A percentile compares a stretch with the other conserved stretches of the same genome.
Evolutionary conservation across 148 eudicot genomes (phyloP).

Genomic region (Chenopodium suecicum): DNA sequence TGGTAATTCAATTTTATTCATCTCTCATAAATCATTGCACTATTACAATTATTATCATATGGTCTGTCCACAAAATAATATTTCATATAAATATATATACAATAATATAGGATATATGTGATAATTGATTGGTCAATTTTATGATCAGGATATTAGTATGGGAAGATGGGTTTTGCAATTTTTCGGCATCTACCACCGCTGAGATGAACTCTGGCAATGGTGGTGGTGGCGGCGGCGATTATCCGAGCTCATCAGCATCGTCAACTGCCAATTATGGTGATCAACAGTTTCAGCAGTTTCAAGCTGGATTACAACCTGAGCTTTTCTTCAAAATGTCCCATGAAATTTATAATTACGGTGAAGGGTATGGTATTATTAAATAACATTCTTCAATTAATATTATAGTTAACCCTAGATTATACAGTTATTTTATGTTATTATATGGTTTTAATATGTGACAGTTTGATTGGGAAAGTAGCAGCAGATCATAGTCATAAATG

Average conservation of each 20-base stretch:
- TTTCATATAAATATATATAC: not conserved
- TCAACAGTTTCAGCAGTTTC: slow-evolving; percentile 60
- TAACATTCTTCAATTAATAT: not conserved
- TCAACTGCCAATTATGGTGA: slow-evolving; percentile 36
- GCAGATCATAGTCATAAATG: slow-evolving; percentile 96
- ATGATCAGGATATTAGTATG: slow-evolving; percentile 87
- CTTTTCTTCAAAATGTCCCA: slow-evolving; percentile 99
- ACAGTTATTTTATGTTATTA: not conserved
- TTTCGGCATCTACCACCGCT: slow-evolving; percentile 62
- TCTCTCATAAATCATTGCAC: not conserved
- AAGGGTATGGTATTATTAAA: slow-evolving; percentile 54
- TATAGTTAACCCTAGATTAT: not conserved
- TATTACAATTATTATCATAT: not conserved
- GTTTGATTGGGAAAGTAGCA: slow-evolving; percentile 95
- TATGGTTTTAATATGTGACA: slow-evolving; percentile 23
- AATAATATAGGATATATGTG: not conserved
- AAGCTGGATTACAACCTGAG: slow-evolving; percentile 81
- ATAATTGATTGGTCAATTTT: not conserved
- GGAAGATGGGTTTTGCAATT: slow-evolving; percentile 99
- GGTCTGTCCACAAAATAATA: not conserved
- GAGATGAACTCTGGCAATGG: slow-evolving; percentile 47
- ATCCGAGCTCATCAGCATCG: slow-evolving; percentile 40
- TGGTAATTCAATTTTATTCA: slow-evolving; percentile 44
- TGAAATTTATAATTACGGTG: slow-evolving; percentile 98
- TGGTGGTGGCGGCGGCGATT: slow-evolving; percentile 36